Percentiles rank a stretch among this genome's conserved stretches.
phyloP scores from a whole-genome alignment of 257 asterid genomes.

The Solanum lignicaule region DNA sequence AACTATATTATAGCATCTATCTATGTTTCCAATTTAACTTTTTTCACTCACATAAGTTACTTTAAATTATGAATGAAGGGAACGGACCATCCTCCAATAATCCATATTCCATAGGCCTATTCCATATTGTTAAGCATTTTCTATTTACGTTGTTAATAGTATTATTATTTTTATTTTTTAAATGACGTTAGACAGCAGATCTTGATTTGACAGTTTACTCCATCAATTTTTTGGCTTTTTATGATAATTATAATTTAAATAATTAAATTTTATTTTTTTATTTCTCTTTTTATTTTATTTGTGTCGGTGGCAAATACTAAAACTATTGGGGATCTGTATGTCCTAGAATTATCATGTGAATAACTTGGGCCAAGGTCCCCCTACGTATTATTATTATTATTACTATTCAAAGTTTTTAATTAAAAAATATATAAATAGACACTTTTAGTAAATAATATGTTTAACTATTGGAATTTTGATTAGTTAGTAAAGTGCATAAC shows the following conservation, averaged over 20 bases:
- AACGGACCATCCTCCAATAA: neutral
- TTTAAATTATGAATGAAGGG: no score
- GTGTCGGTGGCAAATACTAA: neutral
- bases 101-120: neutral
- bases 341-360: neutral
- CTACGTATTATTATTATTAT: neutral
- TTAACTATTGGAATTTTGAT: neutral
- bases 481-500: neutral
- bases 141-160: neutral
- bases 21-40: neutral
- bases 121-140: neutral
- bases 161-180: no score
- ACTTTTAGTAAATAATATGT: neutral
- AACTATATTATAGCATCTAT: no score
- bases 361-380: neutral
- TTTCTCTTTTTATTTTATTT: neutral
- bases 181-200: constrained; percentile 11
- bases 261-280: neutral
- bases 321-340: neutral
- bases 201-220: constrained; percentile 5
- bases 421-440: neutral
- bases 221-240: neutral
- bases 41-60: neutral
- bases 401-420: neutral
- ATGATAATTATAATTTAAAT: neutral